A percentile compares a stretch with the other conserved stretches of the same genome.
phyloP scores from a whole-genome alignment of 371 early-diverging fungal genomes.

The Batrachochytrium dendrobatidis region DNA sequence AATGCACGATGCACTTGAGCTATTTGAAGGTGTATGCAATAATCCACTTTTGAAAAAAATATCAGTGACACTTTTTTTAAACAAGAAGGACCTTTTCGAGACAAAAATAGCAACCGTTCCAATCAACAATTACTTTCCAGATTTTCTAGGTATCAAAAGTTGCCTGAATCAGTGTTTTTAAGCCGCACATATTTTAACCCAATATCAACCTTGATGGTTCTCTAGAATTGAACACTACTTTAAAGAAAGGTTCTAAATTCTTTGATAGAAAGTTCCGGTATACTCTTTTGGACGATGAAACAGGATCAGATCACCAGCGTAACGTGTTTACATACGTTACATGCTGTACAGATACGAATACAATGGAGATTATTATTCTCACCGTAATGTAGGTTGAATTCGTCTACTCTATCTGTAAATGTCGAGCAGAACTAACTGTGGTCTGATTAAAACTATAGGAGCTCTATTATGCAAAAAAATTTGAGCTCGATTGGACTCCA shows the following conservation, averaged over 20 bases:
- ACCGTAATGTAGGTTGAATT: neutral
- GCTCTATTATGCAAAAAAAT: too few relatives aligned
- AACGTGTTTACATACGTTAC: neutral
- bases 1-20: constrained; percentile 38
- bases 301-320: neutral
- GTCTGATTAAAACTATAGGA: too few relatives aligned
- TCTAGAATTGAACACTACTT: neutral
- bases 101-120: constrained; percentile 28
- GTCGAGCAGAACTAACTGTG: too few relatives aligned
- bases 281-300: neutral
- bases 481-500: too few relatives aligned
- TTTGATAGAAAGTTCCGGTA: too few relatives aligned
- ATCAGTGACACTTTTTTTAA: constrained; percentile 57
- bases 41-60: constrained; percentile 58
- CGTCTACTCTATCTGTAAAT: neutral
- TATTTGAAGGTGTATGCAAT: constrained; percentile 69
- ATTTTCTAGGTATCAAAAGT: constrained; percentile 29
- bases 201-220: neutral
- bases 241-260: neutral
- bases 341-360: neutral
- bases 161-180: neutral
- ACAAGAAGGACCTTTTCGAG: constrained; percentile 63
- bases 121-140: constrained; percentile 28
- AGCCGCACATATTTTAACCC: neutral
- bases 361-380: neutral